Conservation (phyloP, 495 filamentous ascomycete genomes). For the Lasiosphaeria ovina region DNA sequence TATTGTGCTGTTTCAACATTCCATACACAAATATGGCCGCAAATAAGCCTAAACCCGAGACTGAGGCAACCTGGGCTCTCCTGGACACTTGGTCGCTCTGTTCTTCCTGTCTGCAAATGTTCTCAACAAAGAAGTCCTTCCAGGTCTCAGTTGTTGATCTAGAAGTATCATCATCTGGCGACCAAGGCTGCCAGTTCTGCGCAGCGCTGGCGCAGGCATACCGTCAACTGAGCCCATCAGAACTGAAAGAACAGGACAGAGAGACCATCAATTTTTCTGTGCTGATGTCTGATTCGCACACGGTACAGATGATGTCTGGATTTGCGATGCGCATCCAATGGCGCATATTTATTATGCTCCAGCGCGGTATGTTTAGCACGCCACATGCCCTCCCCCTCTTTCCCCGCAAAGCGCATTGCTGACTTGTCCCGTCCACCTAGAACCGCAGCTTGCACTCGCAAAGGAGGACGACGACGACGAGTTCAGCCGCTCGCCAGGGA, state of each 20-base stretch:
- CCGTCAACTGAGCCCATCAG: not conserved
- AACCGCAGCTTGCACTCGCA: not conserved
- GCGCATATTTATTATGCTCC: not conserved
- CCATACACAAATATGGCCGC: too few relatives aligned
- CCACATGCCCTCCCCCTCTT: not conserved
- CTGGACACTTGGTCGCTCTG: too few relatives aligned
- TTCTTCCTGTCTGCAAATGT: not conserved
- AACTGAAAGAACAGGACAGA: not conserved
- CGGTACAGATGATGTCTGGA: not conserved
- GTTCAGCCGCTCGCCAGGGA: not conserved
- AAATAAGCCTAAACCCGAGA: too few relatives aligned
- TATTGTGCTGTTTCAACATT: too few relatives aligned
- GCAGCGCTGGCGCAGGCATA: not conserved
- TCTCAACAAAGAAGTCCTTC: not conserved
- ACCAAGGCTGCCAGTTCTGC: not conserved
- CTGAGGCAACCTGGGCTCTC: too few relatives aligned
- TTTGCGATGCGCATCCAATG: not conserved
- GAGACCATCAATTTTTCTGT: not conserved
- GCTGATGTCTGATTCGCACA: not conserved
- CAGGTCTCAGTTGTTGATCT: not conserved
- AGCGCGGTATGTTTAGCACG: not conserved
- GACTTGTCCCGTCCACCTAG: not conserved
- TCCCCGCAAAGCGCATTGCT: not conserved
- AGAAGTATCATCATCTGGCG: not conserved
- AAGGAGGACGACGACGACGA: not conserved